Conservation (phyloP, 1,284 basidiomycete genomes). For the Cutaneotrichosporon arboriforme region DNA sequence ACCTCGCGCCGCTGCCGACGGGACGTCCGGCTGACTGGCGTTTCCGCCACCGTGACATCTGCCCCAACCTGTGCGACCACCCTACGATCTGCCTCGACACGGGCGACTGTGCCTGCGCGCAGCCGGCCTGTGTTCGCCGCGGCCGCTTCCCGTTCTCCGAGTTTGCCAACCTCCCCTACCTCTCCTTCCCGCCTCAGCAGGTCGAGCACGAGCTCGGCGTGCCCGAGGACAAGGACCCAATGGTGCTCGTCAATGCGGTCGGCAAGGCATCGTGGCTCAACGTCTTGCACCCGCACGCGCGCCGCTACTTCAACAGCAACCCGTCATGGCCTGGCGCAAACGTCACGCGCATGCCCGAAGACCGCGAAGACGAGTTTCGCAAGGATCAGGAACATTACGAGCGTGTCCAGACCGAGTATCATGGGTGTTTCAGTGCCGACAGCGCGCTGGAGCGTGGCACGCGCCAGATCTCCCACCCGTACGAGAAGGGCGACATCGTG, state of each 20-base stretch:
- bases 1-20: conserved; percentile 14
- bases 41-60: conserved; percentile 15
- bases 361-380: conserved; percentile 13
- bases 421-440: conserved; percentile 34
- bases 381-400: conserved; percentile 17
- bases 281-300: conserved; percentile 29
- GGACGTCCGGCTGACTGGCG: conserved; percentile 26
- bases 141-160: conserved; percentile 26
- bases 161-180: conserved; percentile 20
- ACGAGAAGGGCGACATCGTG: conserved; percentile 32
- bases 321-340: conserved; percentile 21
- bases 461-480: conserved; percentile 18
- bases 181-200: conserved; percentile 24
- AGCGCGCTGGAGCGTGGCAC: conserved; percentile 25
- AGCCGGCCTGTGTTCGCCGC: conserved; percentile 19
- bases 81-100: conserved; percentile 37
- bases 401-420: conserved; percentile 15
- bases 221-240: conserved; percentile 8
- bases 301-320: conserved; percentile 21
- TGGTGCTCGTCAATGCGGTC: conserved; percentile 20
- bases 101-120: conserved; percentile 31
- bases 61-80: conserved; percentile 34
- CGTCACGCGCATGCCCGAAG: conserved; percentile 22
- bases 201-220: conserved; percentile 2
- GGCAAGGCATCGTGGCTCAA: conserved; percentile 27